Base-by-base conservation (phyloP, 2,329 filamentous ascomycete species). In the Beauveria sp. region DNA sequence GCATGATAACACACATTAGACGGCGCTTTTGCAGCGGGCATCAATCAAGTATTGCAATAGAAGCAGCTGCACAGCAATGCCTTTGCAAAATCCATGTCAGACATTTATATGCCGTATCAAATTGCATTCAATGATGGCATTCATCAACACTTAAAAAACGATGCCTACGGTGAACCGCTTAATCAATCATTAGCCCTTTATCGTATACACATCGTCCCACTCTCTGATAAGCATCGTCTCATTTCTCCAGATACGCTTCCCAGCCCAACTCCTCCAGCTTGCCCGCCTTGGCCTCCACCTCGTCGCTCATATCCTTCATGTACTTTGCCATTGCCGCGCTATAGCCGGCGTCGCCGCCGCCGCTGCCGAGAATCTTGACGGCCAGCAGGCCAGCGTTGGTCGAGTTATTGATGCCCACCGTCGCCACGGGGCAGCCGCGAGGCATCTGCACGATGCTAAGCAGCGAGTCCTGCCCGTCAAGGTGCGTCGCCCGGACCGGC, bases 361-460 rank as follows among this genome's bases (percentile, higher is more conserved):
- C 78, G 3, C 82, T 73, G 3, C 86, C 87, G 3, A 92, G 72
- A 40, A 91, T 88, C 20, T 87, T 78, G 22, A 87, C 81, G 0
- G 89, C 88, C n/a, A 91, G 75, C 20, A 91, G 77, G 0, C 85
- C 89, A 0, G 89, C 89, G 68, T 92, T 93, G 60, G 88, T 88
- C 26, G 86, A 88, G 75, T 92, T 92, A 73, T 91, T 90, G 72
- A 92, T 91, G 12, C 85, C 89, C 3, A 93, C 88, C 0, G 88
- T 91, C 6, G 89, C 88, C 16, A 87, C 86, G 10, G 89, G 89
- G 55, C 87, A 83, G 14, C 89, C 89, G 68, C 82, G 74, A 6
- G 89, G 89, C 89, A 92, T 91, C 70, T 91, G 88, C 4, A 90
- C 87, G 65, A 91, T 91, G 67, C 85, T 88, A 59, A 88, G 76